Base-by-base conservation (phyloP, 495 filamentous ascomycete species). In the Aspergillus nidulans region DNA sequence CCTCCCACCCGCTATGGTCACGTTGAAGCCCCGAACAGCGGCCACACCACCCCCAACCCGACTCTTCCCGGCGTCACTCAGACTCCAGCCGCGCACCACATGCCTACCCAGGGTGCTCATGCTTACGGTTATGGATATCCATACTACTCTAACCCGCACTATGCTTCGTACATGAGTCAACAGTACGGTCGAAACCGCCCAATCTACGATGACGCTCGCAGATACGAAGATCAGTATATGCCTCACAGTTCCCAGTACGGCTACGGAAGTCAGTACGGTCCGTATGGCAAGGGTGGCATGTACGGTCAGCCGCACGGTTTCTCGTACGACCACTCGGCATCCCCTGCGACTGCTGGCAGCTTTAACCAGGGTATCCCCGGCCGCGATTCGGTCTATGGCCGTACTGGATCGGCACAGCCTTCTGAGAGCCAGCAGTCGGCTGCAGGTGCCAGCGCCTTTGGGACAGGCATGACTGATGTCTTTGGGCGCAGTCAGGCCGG, bases 41-140 rank as follows among this genome's bases (percentile, higher is more conserved):
- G 89, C 15, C 87, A 95, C 62, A 91, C 85, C 38, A 96, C 92
- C 5, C 91, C 92, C 7, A 92, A 92, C 68, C 90, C 88, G 21
- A 84, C 85, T 34, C 72, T 88, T 51, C 86, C 87, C 57, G 80
- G 74, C 24, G 85, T 86, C 55, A 85, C 85, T 47, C 82, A 82
- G 60, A 75, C 77, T 26, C 83, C 78, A 12, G 80, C 83, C 49
- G 74, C 80, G 52, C 84, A 85, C 63, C 85, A 87, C 45, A 82
- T 84, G 67, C 77, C 76, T 57, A 80, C 73, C 46, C 83, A 85
- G 59, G 74, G 49, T 32, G 74, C 73, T 50, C 75, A 80, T 53
- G 73, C 64, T 57, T 92, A 85, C 67, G 79, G 80, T 49, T 89
- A 88, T 63, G 78, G 75, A 55, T 85, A 90, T 61, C 89, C 88